phyloP scores from a whole-genome alignment of 2,329 filamentous ascomycete genomes.

The Xylariomycetidae sp. region DNA sequence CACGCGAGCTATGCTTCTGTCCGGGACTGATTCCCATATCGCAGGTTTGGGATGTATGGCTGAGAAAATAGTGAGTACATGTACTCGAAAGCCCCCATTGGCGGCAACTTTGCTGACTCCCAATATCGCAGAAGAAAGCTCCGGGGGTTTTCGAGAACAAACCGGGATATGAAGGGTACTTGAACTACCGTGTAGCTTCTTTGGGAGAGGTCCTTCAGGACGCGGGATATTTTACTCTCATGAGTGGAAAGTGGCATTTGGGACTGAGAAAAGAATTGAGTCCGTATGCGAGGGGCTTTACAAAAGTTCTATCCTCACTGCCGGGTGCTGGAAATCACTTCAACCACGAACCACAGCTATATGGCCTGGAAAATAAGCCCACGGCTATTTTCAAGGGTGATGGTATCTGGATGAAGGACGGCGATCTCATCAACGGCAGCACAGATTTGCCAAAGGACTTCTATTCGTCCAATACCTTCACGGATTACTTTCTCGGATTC shows the following conservation, averaged over 20 bases:
- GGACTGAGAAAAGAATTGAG: conserved; percentile 47
- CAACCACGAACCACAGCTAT: conserved; percentile 16
- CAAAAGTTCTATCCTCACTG: conserved; percentile 36
- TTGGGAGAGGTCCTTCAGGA: conserved; percentile 39
- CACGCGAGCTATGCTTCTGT: conserved; percentile 56
- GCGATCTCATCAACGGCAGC: conserved; percentile 12
- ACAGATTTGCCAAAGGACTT: conserved; percentile 14
- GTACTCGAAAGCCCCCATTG: no score
- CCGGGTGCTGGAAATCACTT: conserved; percentile 45
- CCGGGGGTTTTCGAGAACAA: conserved; percentile 7
- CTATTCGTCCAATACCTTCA: conserved; percentile 21
- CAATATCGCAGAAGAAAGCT: conserved; percentile 6
- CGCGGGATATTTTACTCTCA: conserved; percentile 50
- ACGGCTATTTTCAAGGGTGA: conserved; percentile 14
- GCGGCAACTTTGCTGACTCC: no score
- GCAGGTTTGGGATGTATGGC: conserved; percentile 44
- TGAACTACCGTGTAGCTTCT: conserved; percentile 2
- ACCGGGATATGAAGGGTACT: conserved; percentile 16
- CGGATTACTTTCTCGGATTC: conserved; percentile 29
- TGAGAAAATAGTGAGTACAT: conserved; percentile 49
- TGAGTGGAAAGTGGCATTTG: conserved; percentile 56
- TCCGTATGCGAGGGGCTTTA: conserved; percentile 48
- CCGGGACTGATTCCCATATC: conserved; percentile 50
- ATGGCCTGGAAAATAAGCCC: conserved; percentile 12
- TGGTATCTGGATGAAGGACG: conserved; percentile 17